phyloP scores from a whole-genome alignment of 768 basidiomycete genomes.

The Mrakia blollopis region DNA sequence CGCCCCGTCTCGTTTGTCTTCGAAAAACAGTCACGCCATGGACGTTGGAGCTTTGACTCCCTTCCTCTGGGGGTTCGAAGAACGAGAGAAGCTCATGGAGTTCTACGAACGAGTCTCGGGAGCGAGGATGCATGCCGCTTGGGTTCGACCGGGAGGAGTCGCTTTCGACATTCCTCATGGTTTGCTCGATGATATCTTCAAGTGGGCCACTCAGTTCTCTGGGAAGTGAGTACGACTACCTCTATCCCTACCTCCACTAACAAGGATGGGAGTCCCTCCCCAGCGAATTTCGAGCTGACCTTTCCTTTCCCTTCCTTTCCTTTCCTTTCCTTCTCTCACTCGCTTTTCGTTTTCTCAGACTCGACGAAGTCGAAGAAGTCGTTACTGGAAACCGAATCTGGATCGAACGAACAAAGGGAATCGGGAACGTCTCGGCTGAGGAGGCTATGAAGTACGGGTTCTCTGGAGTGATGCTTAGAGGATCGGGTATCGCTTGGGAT shows the following conservation, averaged over 20 bases:
- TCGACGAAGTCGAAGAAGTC: slow-evolving; percentile 98
- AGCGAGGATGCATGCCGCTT: slow-evolving; percentile 94
- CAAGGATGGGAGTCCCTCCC: neutral
- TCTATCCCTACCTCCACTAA: neutral
- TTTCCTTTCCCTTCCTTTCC: neutral
- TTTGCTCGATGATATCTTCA: slow-evolving; percentile 96
- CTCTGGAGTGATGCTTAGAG: slow-evolving; percentile 93
- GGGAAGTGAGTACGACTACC: slow-evolving; percentile 36
- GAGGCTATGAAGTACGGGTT: slow-evolving; percentile 88
- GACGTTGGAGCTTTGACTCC: slow-evolving; percentile 95
- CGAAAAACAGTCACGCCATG: slow-evolving; percentile 38
- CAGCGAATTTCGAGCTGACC: neutral
- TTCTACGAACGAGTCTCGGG: slow-evolving; percentile 99
- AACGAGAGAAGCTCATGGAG: slow-evolving; percentile 99
- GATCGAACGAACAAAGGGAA: slow-evolving; percentile 87
- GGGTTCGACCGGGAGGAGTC: slow-evolving; percentile 85
- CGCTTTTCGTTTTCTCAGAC: too few species aligned
- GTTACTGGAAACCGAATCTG: slow-evolving; percentile 97
- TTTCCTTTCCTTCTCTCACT: too few species aligned
- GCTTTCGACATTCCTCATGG: slow-evolving; percentile 97
- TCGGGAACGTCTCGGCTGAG: slow-evolving; percentile 86
- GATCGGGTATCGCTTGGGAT: slow-evolving; percentile 93
- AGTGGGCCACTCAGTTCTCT: slow-evolving; percentile 92
- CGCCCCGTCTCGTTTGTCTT: neutral
- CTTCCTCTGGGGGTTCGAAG: slow-evolving; percentile 99